Conservation (phyloP, 2,329 filamentous ascomycete genomes). For the Colletotrichum plurivorum region DNA sequence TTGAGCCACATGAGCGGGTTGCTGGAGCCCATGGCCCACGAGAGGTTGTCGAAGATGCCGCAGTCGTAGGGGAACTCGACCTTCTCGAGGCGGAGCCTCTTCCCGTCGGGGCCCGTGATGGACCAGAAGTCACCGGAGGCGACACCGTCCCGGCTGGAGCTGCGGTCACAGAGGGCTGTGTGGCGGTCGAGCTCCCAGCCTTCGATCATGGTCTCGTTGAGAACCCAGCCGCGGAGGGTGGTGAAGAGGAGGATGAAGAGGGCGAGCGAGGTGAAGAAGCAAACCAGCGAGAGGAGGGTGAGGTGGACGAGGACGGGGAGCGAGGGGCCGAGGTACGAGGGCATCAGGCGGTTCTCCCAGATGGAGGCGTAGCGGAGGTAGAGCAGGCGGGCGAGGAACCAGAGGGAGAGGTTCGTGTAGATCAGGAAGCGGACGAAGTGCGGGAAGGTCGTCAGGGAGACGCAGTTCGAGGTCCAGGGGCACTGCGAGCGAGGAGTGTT, state of each 20-base stretch:
- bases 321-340: constrained; percentile 81
- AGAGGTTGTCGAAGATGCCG: constrained; percentile 80
- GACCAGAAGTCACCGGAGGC: constrained; percentile 57
- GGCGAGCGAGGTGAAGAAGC: constrained; percentile 71
- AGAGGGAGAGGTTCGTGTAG: constrained; percentile 77
- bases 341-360: constrained; percentile 76
- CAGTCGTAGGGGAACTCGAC: constrained; percentile 89
- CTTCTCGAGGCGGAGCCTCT: constrained; percentile 66
- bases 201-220: constrained; percentile 87
- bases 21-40: constrained; percentile 79
- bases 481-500: constrained; percentile 74
- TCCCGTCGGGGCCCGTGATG: constrained; percentile 54
- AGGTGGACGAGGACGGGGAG: constrained; percentile 72
- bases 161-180: constrained; percentile 67
- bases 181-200: constrained; percentile 80
- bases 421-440: constrained; percentile 85
- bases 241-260: constrained; percentile 76
- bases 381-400: constrained; percentile 73
- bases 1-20: constrained; percentile 79
- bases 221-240: constrained; percentile 71
- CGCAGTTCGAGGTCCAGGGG: constrained; percentile 87
- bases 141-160: constrained; percentile 51
- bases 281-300: constrained; percentile 70
- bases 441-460: constrained; percentile 85
- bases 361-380: constrained; percentile 70